Base-by-base conservation (phyloP, 2,329 filamentous ascomycete genomes). In the Penicillium freii region DNA sequence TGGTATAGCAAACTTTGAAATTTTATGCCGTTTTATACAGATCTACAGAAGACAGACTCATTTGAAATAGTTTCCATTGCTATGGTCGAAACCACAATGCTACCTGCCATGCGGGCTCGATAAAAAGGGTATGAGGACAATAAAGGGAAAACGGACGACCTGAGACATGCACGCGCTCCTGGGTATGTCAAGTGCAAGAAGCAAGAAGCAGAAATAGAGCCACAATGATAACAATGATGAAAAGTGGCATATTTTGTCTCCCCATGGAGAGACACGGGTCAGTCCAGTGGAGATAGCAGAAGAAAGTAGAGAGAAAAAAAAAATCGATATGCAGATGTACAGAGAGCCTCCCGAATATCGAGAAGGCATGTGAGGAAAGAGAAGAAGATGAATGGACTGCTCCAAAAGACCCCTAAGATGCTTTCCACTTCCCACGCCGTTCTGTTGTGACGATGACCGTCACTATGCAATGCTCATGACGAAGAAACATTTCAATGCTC, bases 401-500 rank as follows among this genome's bases (percentile, higher is more conserved):
- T 71, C 69, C 66, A 59, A 53, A 55, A 58, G 56, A 50, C 59
- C 60, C 59, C 61, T 57, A 67, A 66, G 64, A 70, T 70, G 68
- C 66, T 68, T 71, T 66, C 65, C 68, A 66, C 59, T 65, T 61
- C 59, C 66, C 61, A 56, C 60, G 62, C 62, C 65, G 61, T 64
- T 62, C 66, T 70, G 64, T 65, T 66, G 64, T 62, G 67, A 66
- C 67, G 63, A 62, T 67, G 62, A 71, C 62, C 62, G 59, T 60
- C 56, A 62, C 61, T 57, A 65, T 65, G 62, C 61, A 64, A 64
- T 66, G 63, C 63, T 60, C 58, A 62, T 62, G 62, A 63, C 50
- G 57, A 67, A 67, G 67, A 73, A 67, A 72, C 71, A 67, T 67
- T 66, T 71, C 64, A 68, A 61, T 67, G 62, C 66, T 69, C 64